Conservation (phyloP, 495 filamentous ascomycete genomes). For the Penicillium angulare region DNA sequence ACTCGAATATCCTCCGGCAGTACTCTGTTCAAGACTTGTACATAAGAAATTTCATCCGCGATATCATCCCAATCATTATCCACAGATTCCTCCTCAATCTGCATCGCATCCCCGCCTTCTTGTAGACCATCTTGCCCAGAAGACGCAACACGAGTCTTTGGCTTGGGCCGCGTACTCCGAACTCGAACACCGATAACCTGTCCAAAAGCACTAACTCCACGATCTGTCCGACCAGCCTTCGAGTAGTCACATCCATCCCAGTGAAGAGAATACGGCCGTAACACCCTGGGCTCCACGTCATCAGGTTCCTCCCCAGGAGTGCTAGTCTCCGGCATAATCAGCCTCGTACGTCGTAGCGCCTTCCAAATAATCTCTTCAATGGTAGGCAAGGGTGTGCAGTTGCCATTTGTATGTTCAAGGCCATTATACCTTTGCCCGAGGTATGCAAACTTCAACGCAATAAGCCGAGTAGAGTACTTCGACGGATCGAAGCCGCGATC, state of each 20-base stretch:
- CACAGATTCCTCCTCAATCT: slow-evolving; percentile 26
- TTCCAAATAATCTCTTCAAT: slow-evolving; percentile 93
- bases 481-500: slow-evolving; percentile 65
- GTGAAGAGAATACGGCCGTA: slow-evolving; percentile 51
- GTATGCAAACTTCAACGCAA: slow-evolving; percentile 94
- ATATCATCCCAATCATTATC: slow-evolving; percentile 66
- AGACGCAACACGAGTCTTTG: slow-evolving; percentile 12
- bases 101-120: slow-evolving; percentile 21
- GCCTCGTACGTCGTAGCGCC: slow-evolving; percentile 71
- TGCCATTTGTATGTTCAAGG: slow-evolving; percentile 74
- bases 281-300: slow-evolving; percentile 20
- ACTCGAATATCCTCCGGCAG: slow-evolving; percentile 87
- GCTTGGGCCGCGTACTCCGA: slow-evolving; percentile 68
- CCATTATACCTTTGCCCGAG: slow-evolving; percentile 88
- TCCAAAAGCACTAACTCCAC: slow-evolving; percentile 93
- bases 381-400: slow-evolving; percentile 65
- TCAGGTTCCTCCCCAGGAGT: slow-evolving; percentile 27
- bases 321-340: slow-evolving; percentile 69
- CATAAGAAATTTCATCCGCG: slow-evolving; percentile 79
- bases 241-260: slow-evolving; percentile 85
- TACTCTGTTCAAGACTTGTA: slow-evolving; percentile 75
- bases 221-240: slow-evolving; percentile 91
- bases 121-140: slow-evolving; percentile 10
- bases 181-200: slow-evolving; percentile 85
- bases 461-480: slow-evolving; percentile 76